These are phyloP conservation scores for Phytophthora pini DNA, from an alignment of 352 stramenopile genomes.

Conservation along the genomic window DNA sequence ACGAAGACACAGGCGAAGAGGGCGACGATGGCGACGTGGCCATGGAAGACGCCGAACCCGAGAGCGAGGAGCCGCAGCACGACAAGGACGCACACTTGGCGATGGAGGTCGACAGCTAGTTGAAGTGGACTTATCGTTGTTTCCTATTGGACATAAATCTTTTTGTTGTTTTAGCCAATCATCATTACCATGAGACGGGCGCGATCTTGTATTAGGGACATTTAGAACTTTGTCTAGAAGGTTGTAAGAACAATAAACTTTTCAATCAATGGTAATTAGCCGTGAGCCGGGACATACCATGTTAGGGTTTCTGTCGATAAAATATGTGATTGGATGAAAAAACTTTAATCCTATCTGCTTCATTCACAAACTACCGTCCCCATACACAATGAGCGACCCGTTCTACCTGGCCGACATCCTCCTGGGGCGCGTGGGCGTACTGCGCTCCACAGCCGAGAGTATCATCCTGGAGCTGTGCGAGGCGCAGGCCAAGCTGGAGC, in stretches of 20 bases:
- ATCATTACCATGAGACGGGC: not conserved
- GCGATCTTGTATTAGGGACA: too few species aligned
- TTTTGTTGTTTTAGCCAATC: conserved; percentile 39
- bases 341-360: not conserved
- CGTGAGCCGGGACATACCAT: too few species aligned
- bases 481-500: conserved; percentile 70
- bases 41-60: conserved; percentile 21
- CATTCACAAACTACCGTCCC: conserved; percentile 11
- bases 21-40: conserved; percentile 32
- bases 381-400: conserved; percentile 74
- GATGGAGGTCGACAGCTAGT: conserved; percentile 46
- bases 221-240: too few species aligned
- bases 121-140: conserved; percentile 30
- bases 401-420: conserved; percentile 90
- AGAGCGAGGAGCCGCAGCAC: conserved; percentile 15
- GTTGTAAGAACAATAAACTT: too few species aligned
- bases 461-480: conserved; percentile 87
- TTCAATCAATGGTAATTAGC: too few species aligned
- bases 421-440: conserved; percentile 78
- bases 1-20: conserved; percentile 44
- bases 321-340: too few species aligned
- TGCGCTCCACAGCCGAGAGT: conserved; percentile 85
- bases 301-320: too few species aligned
- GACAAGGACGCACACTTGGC: conserved; percentile 26
- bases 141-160: conserved; percentile 34